Evolutionary conservation across 805 yeast genomes (phyloP).

Genomic region (Wickerhamiella spandovensis): DNA sequence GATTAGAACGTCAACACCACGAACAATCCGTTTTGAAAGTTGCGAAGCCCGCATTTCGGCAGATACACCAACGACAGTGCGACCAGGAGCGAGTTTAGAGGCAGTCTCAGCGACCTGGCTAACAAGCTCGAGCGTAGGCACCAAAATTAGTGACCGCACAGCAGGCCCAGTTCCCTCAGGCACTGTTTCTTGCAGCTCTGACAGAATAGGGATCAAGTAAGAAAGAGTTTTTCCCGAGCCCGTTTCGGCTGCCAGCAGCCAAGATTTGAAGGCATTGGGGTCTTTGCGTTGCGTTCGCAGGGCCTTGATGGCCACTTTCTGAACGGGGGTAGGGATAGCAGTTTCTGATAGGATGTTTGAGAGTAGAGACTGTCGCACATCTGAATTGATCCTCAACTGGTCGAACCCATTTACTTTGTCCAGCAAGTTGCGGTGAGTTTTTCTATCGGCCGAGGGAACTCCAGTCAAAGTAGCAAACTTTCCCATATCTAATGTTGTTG

Average conservation of each 20-base stretch:
- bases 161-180: conserved; percentile 20
- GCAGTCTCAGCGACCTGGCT: conserved; percentile 52
- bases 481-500: conserved; percentile 23
- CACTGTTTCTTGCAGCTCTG: conserved; percentile 45
- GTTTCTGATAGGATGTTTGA: conserved; percentile 9
- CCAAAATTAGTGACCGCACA: conserved; percentile 59
- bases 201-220: conserved; percentile 62
- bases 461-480: conserved; percentile 20
- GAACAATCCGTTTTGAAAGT: conserved; percentile 15
- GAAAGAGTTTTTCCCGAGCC: conserved; percentile 97
- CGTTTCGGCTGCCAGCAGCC: conserved; percentile 86
- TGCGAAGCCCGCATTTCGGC: conserved; percentile 12
- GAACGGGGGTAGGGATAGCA: conserved; percentile 60
- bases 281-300: conserved; percentile 30
- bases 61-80: conserved; percentile 1
- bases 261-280: conserved; percentile 37
- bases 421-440: conserved; percentile 26
- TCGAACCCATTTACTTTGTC: conserved; percentile 48
- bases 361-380: conserved; percentile 47
- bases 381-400: conserved; percentile 53
- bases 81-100: conserved; percentile 11
- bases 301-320: conserved; percentile 55
- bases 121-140: conserved; percentile 84
- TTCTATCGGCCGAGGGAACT: conserved; percentile 19
- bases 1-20: conserved; percentile 62